Conservation (phyloP, 148 eudicot genomes). For the Heliosperma pusillum region DNA sequence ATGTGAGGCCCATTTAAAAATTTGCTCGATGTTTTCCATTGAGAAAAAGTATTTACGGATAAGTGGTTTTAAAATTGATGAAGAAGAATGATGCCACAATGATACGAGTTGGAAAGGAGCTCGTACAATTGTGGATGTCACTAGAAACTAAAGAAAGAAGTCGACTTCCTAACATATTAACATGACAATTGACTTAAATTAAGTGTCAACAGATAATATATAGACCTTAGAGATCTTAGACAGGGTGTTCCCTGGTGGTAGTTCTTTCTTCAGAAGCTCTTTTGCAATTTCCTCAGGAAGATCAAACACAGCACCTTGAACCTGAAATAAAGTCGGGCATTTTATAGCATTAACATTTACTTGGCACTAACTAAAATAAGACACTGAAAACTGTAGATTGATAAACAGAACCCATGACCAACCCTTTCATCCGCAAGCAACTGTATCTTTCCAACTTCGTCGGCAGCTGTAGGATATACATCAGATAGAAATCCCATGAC, state of each 20-base stretch:
- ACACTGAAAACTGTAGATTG: background rate
- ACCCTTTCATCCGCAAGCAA: conserved; percentile 84
- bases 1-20: no score
- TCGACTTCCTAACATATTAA: background rate
- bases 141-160: background rate
- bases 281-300: conserved; percentile 95
- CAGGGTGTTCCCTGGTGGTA: conserved; percentile 84
- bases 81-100: no score
- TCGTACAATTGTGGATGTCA: no score
- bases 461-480: conserved; percentile 84
- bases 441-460: conserved; percentile 88
- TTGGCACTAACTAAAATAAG: background rate
- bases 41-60: no score
- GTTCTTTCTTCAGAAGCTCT: conserved; percentile 59
- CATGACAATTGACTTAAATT: background rate
- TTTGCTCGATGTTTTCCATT: no score
- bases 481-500: conserved; percentile 85
- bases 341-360: background rate
- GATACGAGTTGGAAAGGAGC: no score
- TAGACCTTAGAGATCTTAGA: conserved; percentile 72
- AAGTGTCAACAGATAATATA: background rate
- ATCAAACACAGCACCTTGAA: conserved; percentile 96
- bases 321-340: conserved; percentile 36
- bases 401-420: background rate
- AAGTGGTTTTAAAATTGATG: no score